Evolutionary conservation across 768 basidiomycete species (phyloP).

Genomic region (Tephrocybe sp.): DNA sequence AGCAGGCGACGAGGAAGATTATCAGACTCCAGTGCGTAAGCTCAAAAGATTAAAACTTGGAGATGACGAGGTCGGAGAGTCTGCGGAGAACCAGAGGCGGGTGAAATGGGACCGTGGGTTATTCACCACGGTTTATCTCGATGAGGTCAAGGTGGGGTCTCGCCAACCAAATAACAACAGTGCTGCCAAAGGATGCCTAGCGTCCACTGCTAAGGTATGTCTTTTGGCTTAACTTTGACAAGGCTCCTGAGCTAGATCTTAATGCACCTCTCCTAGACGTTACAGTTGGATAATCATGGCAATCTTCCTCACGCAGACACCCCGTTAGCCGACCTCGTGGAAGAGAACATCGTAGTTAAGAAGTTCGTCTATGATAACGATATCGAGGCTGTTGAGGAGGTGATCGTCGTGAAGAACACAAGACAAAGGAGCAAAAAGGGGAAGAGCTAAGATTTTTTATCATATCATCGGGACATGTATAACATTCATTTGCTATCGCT

Average conservation of each 20-base stretch:
- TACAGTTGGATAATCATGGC: constrained; percentile 67
- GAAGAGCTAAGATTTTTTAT: constrained; percentile 26
- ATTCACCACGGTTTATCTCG: constrained; percentile 56
- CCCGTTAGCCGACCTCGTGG: constrained; percentile 53
- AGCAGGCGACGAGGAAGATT: constrained; percentile 81
- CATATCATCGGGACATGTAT: constrained; percentile 10
- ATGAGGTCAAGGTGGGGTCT: constrained; percentile 56
- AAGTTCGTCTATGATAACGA: constrained; percentile 83
- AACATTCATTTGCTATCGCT: constrained; percentile 16
- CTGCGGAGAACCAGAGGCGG: constrained; percentile 40
- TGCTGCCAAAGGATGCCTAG: constrained; percentile 61
- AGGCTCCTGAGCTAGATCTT: constrained; percentile 6
- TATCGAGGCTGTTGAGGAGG: constrained; percentile 30
- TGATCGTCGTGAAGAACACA: constrained; percentile 46
- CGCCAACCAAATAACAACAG: constrained; percentile 40
- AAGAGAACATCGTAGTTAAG: constrained; percentile 70
- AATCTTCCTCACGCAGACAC: constrained; percentile 60
- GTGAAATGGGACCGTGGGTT: constrained; percentile 81
- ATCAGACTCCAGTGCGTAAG: constrained; percentile 56
- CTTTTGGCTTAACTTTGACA: not conserved
- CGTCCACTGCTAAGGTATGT: constrained; percentile 63
- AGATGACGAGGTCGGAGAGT: constrained; percentile 31
- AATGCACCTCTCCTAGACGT: constrained; percentile 35
- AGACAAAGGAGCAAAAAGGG: constrained; percentile 54
- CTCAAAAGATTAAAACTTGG: constrained; percentile 37